Evolutionary conservation across 345 rosid species (phyloP), one percentile per base, ranked within the genome.

Genomic region (Camelina hispida): DNA sequence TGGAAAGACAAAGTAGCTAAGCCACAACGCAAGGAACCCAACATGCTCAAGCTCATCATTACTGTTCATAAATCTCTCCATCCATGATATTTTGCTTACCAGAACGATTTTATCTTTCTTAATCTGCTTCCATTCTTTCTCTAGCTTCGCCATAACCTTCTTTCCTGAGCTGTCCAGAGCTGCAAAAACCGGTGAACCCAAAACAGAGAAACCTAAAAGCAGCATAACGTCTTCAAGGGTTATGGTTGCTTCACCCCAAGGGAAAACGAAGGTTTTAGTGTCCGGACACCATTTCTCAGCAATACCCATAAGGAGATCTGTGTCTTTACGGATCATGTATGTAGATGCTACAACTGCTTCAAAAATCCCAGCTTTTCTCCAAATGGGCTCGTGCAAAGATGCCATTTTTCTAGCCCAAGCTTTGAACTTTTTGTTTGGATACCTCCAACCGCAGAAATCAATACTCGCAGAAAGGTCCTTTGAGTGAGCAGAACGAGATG

Each of bases 211-310:
- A 0, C 86, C 85, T 44, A 86, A 70, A 8, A 69, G 72, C 15
- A 85, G n/a, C 82, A 75, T 56, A 60, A 85, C 22, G 22, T 20
- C 22, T 20, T 20, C 22, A 20, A 20, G 22, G 22, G 22, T 20
- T 20, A 20, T 20, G 3, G 85, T 82, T 4, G 87, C 81, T 77
- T 85, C 91, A 44, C 88, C 90, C 88, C 86, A 89, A 1, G 83
- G 73, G n/a, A 87, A 85, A 30, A 87, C 52, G 47, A 87, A 85
- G 1, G 85, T 62, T 7, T 81, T 83, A 6, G 88, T 85, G 7
- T 77, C 75, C 16, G 81, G 83, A 38, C 81, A 76, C 85, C 91
- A 88, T 64, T 53, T 82, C 67, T 82, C 79, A 4, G 83, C 89
- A 14, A 86, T 3, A 46, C 57, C 80, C 37, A 84, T 10, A 58